These are phyloP conservation scores for Neotropicomus parvogracilis DNA, from an alignment of 1,284 basidiomycete genomes.

Conservation along the genomic window DNA sequence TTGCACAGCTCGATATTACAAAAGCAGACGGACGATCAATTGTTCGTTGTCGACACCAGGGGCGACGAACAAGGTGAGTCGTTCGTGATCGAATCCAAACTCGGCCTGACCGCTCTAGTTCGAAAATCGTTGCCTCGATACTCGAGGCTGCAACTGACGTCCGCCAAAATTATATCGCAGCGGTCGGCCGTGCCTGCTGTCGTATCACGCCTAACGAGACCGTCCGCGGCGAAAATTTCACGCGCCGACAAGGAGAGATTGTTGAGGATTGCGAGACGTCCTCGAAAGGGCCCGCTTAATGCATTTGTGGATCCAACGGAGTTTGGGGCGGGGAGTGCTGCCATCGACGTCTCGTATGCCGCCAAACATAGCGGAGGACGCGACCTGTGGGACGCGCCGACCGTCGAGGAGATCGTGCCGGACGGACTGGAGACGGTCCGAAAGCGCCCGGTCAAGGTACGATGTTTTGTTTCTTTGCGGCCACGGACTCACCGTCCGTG, in stretches of 20 bases:
- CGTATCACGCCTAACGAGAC: conserved; percentile 47
- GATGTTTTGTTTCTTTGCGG: not conserved
- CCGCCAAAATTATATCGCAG: conserved; percentile 78
- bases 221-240: conserved; percentile 36
- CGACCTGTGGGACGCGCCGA: conserved; percentile 61
- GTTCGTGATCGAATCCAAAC: too few relatives aligned
- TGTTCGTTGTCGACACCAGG: conserved; percentile 76
- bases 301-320: conserved; percentile 63
- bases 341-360: conserved; percentile 60
- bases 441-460: conserved; percentile 50
- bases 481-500: not conserved
- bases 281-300: conserved; percentile 67
- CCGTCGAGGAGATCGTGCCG: conserved; percentile 36
- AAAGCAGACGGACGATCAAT: conserved; percentile 62
- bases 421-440: conserved; percentile 45
- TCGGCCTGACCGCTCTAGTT: conserved; percentile 39
- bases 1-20: conserved; percentile 52
- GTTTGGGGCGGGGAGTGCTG: conserved; percentile 58
- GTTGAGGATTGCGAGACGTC: conserved; percentile 68
- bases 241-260: conserved; percentile 72
- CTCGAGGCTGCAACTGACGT: conserved; percentile 59
- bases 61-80: conserved; percentile 76
- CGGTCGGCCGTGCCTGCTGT: conserved; percentile 86
- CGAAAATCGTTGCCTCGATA: conserved; percentile 55
- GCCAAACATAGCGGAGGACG: conserved; percentile 64